Percentiles rank a stretch among this genome's conserved stretches.
phyloP scores from a whole-genome alignment of 23 red algal genomes.

The Gracilaria domingensis region DNA sequence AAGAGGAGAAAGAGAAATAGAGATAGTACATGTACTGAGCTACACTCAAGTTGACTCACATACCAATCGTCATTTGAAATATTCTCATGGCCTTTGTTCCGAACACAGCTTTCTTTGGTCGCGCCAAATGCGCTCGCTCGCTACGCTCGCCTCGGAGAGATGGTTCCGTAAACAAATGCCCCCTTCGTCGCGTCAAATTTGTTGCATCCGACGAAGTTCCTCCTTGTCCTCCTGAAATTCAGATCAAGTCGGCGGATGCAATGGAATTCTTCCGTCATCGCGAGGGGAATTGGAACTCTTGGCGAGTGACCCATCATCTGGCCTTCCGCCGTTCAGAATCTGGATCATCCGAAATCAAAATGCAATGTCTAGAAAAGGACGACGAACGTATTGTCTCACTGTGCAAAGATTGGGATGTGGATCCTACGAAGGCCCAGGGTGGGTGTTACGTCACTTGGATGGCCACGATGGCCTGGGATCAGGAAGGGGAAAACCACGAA shows the following conservation, averaged over 20 bases:
- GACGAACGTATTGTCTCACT: slow-evolving; percentile 84
- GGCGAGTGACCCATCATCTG: slow-evolving; percentile 97
- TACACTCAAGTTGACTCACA: not conserved
- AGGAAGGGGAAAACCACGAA: slow-evolving; percentile 94
- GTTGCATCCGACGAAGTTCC: not conserved
- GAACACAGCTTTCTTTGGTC: slow-evolving; percentile 21
- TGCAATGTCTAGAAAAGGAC: slow-evolving; percentile 64
- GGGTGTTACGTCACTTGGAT: slow-evolving; percentile 95
- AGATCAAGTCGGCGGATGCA: slow-evolving; percentile 56
- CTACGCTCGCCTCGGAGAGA: not conserved
- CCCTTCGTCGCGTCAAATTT: not conserved
- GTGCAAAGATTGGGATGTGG: slow-evolving; percentile 71
- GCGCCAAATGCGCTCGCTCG: not conserved
- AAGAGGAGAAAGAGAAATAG: not conserved
- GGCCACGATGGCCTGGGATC: slow-evolving; percentile 94
- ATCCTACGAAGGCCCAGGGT: slow-evolving; percentile 51
- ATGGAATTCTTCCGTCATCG: slow-evolving; percentile 97
- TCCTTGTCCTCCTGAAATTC: not conserved
- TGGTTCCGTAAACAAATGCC: not conserved
- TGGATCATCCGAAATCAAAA: slow-evolving; percentile 83
- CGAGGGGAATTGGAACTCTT: slow-evolving; percentile 84
- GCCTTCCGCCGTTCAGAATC: slow-evolving; percentile 92
- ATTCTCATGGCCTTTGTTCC: slow-evolving; percentile 31
- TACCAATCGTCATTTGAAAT: not conserved
- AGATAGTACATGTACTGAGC: not conserved